Percentiles rank a stretch among this genome's conserved stretches.
Evolutionary conservation across 1,284 basidiomycete genomes (phyloP).

Genomic region (Pholiota adiposa): DNA sequence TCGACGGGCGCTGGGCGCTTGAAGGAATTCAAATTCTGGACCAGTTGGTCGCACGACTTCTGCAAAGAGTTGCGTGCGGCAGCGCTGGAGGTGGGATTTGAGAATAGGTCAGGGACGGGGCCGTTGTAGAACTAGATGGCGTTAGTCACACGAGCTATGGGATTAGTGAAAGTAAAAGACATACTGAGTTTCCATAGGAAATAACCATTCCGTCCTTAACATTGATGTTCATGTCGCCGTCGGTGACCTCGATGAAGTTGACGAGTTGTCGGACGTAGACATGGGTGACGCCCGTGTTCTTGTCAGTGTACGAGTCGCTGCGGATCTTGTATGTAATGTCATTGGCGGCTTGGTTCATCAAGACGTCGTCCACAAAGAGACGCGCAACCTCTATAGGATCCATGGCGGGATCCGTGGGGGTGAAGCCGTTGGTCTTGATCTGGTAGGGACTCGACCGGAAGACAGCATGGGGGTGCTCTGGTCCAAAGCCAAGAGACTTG

Average conservation of each 20-base stretch:
- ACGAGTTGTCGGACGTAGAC: constrained; percentile 83
- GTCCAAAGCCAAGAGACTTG: constrained; percentile 84
- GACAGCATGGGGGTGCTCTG: constrained; percentile 70
- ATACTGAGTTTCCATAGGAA: constrained; percentile 82
- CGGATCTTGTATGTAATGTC: constrained; percentile 62
- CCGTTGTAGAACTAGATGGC: constrained; percentile 68
- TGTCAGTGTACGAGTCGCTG: constrained; percentile 86
- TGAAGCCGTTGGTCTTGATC: constrained; percentile 46
- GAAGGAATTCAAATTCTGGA: constrained; percentile 34
- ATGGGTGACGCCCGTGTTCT: constrained; percentile 82
- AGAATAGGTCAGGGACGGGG: constrained; percentile 40
- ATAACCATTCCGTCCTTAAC: constrained; percentile 80
- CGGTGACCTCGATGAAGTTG: constrained; percentile 83
- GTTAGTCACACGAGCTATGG: constrained; percentile 18
- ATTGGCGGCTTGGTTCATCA: constrained; percentile 39
- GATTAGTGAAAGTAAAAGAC: neutral
- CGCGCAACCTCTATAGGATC: constrained; percentile 66
- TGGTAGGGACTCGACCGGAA: constrained; percentile 60
- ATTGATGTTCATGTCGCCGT: constrained; percentile 92
- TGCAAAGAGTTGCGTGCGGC: constrained; percentile 53
- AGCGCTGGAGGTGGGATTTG: constrained; percentile 38
- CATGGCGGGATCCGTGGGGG: constrained; percentile 35
- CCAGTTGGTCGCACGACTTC: constrained; percentile 58
- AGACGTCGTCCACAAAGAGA: constrained; percentile 57
- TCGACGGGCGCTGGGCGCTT: constrained; percentile 27